These are phyloP conservation scores for Biscogniauxia sp. DNA, from an alignment of 2,329 filamentous ascomycete genomes.

Conservation along the genomic window DNA sequence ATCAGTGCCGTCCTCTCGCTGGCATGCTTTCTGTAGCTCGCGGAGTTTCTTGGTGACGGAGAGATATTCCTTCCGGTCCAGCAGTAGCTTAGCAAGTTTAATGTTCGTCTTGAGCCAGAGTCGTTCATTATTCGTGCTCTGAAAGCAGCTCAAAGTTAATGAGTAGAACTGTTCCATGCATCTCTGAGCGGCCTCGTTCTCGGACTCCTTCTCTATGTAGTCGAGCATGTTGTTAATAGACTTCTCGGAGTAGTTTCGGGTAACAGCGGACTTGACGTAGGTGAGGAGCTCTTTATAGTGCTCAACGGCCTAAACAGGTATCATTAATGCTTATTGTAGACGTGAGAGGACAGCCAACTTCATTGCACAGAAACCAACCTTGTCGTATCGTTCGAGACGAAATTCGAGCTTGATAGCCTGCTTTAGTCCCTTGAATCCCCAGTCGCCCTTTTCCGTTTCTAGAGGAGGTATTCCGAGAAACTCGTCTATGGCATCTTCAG, in stretches of 20 bases:
- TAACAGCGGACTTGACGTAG: conserved; percentile 95
- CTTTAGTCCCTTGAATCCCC: conserved; percentile 98
- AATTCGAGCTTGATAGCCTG: conserved; percentile 98
- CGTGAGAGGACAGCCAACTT: not conserved
- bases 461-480: conserved; percentile 84
- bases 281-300: conserved; percentile 95
- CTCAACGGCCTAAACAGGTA: conserved; percentile 66
- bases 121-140: conserved; percentile 95
- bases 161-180: conserved; percentile 97
- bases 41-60: conserved; percentile 78
- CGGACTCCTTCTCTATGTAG: conserved; percentile 88
- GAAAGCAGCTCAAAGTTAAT: conserved; percentile 88
- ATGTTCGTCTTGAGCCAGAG: conserved; percentile 98
- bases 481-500: conserved; percentile 84
- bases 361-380: conserved; percentile 49
- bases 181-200: conserved; percentile 64
- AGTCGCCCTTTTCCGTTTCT: conserved; percentile 91
- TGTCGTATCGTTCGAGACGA: conserved; percentile 81
- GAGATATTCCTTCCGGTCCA: conserved; percentile 86
- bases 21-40: conserved; percentile 86
- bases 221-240: conserved; percentile 99
- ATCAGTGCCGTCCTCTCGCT: conserved; percentile 80
- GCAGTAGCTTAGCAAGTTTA: conserved; percentile 86
- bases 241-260: conserved; percentile 97
- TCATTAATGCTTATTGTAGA: conserved; percentile 22